A percentile compares a stretch with the other conserved stretches of the same genome.
Evolutionary conservation across 2,329 filamentous ascomycete species (phyloP).

Genomic region (Aureobasidium sp.): DNA sequence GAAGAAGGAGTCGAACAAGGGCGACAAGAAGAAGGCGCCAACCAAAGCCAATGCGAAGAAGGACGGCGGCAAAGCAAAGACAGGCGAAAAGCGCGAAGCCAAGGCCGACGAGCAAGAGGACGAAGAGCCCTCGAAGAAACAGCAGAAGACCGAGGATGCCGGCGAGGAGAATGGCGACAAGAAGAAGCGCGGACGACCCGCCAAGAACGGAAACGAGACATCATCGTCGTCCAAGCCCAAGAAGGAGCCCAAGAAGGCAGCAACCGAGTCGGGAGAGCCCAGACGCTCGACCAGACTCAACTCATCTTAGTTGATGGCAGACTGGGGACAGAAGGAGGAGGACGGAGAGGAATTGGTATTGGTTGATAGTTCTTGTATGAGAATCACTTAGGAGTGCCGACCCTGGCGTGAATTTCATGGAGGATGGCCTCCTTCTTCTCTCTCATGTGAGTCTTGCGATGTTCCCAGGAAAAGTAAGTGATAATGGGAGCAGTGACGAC

Average conservation of each 20-base stretch:
- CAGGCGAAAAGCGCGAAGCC: slow-evolving; percentile 25
- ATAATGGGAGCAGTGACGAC: slow-evolving; percentile 20
- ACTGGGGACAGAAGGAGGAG: not conserved
- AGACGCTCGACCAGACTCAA: slow-evolving; percentile 36
- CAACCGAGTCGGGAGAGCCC: slow-evolving; percentile 40
- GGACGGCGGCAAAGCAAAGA: slow-evolving; percentile 20
- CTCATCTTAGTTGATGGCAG: not conserved
- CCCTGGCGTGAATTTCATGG: slow-evolving; percentile 19
- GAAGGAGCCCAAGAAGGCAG: slow-evolving; percentile 40
- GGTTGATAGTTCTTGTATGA: not conserved
- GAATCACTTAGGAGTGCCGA: not conserved
- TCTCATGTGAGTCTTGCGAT: slow-evolving; percentile 25
- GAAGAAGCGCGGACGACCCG: slow-evolving; percentile 35
- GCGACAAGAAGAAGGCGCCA: too few species aligned
- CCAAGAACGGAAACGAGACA: slow-evolving; percentile 25
- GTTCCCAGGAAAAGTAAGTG: slow-evolving; percentile 23
- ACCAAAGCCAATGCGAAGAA: slow-evolving; percentile 15
- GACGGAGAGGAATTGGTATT: not conserved
- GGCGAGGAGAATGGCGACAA: slow-evolving; percentile 29
- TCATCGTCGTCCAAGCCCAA: slow-evolving; percentile 26
- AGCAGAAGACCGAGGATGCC: slow-evolving; percentile 19
- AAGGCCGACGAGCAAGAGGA: slow-evolving; percentile 18
- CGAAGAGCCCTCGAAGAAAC: slow-evolving; percentile 21
- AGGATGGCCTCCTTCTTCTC: slow-evolving; percentile 23
- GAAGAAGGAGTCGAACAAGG: slow-evolving; percentile 20